These are phyloP conservation scores for Leccinum fallax DNA, from an alignment of 1,284 basidiomycete genomes.

Conservation along the genomic window DNA sequence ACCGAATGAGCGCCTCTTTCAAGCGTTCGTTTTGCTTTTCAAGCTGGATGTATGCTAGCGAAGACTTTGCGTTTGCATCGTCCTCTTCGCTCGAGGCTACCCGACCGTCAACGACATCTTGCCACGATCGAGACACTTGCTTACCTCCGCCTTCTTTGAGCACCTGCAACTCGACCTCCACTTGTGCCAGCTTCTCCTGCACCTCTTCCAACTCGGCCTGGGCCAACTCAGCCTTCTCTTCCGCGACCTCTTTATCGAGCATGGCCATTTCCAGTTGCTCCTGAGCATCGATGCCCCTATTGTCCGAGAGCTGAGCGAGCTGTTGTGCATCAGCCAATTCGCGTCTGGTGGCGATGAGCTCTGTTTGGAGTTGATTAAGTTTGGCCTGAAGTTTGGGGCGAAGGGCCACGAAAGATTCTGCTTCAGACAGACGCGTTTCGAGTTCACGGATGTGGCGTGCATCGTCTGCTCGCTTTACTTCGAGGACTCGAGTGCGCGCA, in stretches of 20 bases:
- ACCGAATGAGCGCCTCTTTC: constrained; percentile 92
- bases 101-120: constrained; percentile 14
- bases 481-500: constrained; percentile 83
- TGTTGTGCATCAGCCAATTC: constrained; percentile 69
- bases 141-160: constrained; percentile 55
- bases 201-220: constrained; percentile 78
- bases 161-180: constrained; percentile 85
- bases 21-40: constrained; percentile 96
- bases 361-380: constrained; percentile 77
- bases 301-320: constrained; percentile 60
- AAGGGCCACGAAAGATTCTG: constrained; percentile 82
- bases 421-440: constrained; percentile 83
- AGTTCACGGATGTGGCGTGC: constrained; percentile 80
- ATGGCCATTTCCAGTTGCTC: constrained; percentile 95
- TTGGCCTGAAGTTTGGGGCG: constrained; percentile 90
- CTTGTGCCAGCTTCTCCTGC: constrained; percentile 77
- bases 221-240: constrained; percentile 86
- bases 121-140: constrained; percentile 16
- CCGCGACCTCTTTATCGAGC: constrained; percentile 96
- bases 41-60: constrained; percentile 86
- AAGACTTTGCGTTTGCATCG: constrained; percentile 56
- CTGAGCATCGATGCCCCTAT: constrained; percentile 67
- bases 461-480: constrained; percentile 87
- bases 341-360: constrained; percentile 68
- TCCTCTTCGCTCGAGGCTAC: constrained; percentile 39